phyloP scores from a whole-genome alignment of 306 rosid genomes.

The Malus fusca region DNA sequence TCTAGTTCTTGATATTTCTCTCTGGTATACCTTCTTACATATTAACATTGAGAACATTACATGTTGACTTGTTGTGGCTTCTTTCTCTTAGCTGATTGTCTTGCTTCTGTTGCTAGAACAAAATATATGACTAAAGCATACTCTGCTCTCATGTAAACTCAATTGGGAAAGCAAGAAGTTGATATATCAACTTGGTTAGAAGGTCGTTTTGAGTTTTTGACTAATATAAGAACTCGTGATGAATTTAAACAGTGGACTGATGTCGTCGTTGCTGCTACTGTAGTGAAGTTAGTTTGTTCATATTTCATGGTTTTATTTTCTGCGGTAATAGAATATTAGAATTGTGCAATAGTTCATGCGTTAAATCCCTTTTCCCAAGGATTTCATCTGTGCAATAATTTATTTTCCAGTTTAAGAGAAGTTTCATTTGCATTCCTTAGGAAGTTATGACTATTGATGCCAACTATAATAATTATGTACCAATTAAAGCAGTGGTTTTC shows the following conservation, averaged over 20 bases:
- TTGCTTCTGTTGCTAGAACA: background rate
- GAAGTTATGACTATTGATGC: background rate
- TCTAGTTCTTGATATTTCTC: no score
- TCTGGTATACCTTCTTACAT: no score
- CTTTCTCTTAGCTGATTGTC: background rate
- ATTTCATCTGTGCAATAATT: no score
- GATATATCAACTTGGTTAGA: background rate
- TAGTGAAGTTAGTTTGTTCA: background rate
- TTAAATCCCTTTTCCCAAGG: no score
- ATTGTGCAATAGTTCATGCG: no score
- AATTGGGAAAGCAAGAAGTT: background rate
- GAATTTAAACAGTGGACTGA: background rate
- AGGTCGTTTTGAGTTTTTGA: background rate
- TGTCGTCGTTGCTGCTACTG: background rate
- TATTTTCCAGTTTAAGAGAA: no score
- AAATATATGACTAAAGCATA: background rate
- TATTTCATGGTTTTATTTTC: background rate
- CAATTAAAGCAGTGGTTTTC: background rate
- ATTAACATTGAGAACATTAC: no score
- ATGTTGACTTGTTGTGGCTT: background rate
- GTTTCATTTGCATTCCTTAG: background rate
- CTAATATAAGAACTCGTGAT: background rate
- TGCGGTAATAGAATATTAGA: no score
- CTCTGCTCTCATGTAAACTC: background rate
- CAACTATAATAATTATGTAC: no score